Conservation (phyloP, 306 rosid genomes). For the Rosa lucieae region DNA sequence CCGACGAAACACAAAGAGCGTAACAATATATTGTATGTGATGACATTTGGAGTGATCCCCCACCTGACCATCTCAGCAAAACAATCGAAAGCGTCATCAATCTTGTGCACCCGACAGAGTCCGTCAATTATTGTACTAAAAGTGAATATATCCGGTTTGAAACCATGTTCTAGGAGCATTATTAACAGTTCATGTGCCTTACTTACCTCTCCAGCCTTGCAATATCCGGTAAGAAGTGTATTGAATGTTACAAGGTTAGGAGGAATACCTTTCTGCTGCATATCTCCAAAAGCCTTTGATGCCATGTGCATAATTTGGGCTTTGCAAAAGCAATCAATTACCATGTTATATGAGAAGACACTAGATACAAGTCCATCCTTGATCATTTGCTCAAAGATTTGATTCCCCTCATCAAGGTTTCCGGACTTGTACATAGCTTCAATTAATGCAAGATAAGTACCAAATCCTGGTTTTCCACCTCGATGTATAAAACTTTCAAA, state of each 20-base stretch:
- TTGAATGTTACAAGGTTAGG: constrained; percentile 85
- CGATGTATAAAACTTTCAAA: constrained; percentile 43
- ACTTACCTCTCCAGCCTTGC: constrained; percentile 53
- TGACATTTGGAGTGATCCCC: constrained; percentile 65
- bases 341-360: constrained; percentile 67
- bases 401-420: constrained; percentile 48
- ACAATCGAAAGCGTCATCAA: constrained; percentile 67
- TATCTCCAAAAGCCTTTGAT: constrained; percentile 45
- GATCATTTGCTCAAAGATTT: constrained; percentile 42
- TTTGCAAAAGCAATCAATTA: constrained; percentile 66
- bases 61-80: constrained; percentile 79
- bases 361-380: constrained; percentile 54
- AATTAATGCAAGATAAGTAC: constrained; percentile 53
- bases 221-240: constrained; percentile 69
- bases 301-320: constrained; percentile 64
- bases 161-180: constrained; percentile 56
- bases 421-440: constrained; percentile 59
- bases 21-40: constrained; percentile 69
- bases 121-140: constrained; percentile 78
- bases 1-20: constrained; percentile 41
- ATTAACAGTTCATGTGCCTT: constrained; percentile 59
- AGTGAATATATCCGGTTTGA: constrained; percentile 73
- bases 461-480: constrained; percentile 60
- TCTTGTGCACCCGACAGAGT: constrained; percentile 55
- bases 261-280: constrained; percentile 52